Evolutionary conservation across 768 basidiomycete species (phyloP).

Genomic region (Hortiboletus flavorubellus): DNA sequence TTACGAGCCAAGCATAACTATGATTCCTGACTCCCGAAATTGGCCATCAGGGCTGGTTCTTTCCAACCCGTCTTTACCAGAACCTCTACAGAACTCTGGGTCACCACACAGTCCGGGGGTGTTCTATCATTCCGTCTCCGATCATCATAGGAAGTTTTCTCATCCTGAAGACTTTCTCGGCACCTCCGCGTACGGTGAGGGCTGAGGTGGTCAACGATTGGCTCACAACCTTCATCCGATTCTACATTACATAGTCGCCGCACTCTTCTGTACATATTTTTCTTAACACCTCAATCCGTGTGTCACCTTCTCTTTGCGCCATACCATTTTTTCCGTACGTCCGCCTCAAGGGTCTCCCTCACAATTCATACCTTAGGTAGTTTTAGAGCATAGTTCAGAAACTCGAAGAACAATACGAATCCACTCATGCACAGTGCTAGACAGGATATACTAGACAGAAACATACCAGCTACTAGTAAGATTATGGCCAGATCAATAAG

Average conservation of each 20-base stretch:
- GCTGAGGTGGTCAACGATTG: neutral
- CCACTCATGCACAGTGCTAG: neutral
- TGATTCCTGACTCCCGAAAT: neutral
- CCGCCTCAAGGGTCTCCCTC: neutral
- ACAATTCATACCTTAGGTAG: neutral
- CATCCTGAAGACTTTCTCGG: neutral
- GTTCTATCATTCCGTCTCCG: slow-evolving; percentile 3
- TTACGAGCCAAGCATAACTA: neutral
- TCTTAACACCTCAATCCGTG: neutral
- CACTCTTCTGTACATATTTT: neutral
- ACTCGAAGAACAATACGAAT: neutral
- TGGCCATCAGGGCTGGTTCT: slow-evolving; percentile 2
- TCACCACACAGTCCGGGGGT: neutral
- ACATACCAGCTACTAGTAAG: neutral
- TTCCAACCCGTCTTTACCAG: neutral
- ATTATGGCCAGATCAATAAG: neutral
- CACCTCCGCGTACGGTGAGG: slow-evolving; percentile 2
- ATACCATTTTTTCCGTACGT: neutral
- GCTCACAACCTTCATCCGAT: neutral
- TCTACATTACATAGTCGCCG: neutral
- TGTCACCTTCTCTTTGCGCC: neutral
- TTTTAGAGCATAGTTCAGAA: neutral
- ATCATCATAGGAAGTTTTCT: neutral
- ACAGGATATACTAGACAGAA: neutral
- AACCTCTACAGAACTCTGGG: neutral